These are phyloP conservation scores for Exophiala aquamarina DNA, from an alignment of 2,329 filamentous ascomycete genomes.

Conservation along the genomic window DNA sequence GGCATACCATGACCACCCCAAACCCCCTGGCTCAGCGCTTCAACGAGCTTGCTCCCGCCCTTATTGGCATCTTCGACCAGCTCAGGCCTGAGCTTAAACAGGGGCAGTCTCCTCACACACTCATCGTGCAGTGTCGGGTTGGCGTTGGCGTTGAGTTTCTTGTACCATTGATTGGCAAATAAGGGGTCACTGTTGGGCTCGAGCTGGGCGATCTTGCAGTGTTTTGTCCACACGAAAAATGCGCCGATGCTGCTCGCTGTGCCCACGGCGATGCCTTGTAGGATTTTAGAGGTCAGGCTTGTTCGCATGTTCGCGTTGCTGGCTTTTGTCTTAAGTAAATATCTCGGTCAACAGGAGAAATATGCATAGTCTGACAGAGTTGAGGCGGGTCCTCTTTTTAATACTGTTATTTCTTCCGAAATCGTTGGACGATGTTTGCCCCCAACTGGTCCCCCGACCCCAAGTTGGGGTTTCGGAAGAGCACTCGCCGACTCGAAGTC, in stretches of 20 bases:
- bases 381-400: no score
- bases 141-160: conserved; percentile 59
- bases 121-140: conserved; percentile 67
- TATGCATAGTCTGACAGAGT: no score
- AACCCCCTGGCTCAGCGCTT: conserved; percentile 67
- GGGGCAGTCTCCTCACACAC: conserved; percentile 61
- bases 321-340: no score
- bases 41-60: conserved; percentile 56
- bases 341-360: no score
- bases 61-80: conserved; percentile 54
- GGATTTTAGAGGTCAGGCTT: conserved; percentile 21
- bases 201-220: conserved; percentile 54
- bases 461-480: no score
- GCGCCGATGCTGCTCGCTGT: conserved; percentile 51
- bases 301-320: background rate
- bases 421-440: no score
- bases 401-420: no score
- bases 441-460: no score
- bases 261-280: conserved; percentile 47
- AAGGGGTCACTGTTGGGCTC: conserved; percentile 60
- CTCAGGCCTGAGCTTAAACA: conserved; percentile 64
- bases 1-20: conserved; percentile 46
- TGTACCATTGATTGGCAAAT: conserved; percentile 58
- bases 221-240: conserved; percentile 54
- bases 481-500: no score